phyloP scores from a whole-genome alignment of 352 stramenopile species.

The Phytophthora syringae region DNA sequence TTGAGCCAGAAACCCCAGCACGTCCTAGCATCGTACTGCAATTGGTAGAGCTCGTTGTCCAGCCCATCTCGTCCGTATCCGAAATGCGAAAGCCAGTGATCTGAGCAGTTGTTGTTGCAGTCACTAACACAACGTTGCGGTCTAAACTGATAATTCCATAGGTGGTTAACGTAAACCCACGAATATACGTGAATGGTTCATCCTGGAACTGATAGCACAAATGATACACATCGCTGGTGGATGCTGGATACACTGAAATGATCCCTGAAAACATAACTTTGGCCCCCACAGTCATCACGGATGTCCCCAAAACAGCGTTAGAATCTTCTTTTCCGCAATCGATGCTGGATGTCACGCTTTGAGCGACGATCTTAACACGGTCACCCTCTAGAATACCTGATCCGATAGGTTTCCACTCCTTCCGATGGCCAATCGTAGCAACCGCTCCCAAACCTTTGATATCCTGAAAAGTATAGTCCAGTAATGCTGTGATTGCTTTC shows the following conservation, averaged over 20 bases:
- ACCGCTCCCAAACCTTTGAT: slow-evolving; percentile 37
- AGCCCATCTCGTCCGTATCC: slow-evolving; percentile 56
- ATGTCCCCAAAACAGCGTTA: slow-evolving; percentile 48
- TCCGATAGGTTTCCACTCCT: slow-evolving; percentile 54
- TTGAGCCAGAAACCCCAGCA: slow-evolving; percentile 38
- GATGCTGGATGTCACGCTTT: slow-evolving; percentile 47
- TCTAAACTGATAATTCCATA: slow-evolving; percentile 59
- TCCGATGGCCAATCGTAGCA: slow-evolving; percentile 54
- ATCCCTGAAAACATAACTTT: slow-evolving; percentile 45
- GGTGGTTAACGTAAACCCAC: slow-evolving; percentile 45
- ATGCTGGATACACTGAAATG: slow-evolving; percentile 46
- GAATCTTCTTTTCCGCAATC: slow-evolving; percentile 51
- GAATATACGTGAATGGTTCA: slow-evolving; percentile 62
- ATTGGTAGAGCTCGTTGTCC: slow-evolving; percentile 46
- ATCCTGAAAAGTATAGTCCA: slow-evolving; percentile 45
- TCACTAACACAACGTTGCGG: slow-evolving; percentile 47
- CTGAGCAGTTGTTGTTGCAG: slow-evolving; percentile 51
- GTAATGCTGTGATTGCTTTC: slow-evolving; percentile 56
- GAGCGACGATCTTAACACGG: slow-evolving; percentile 57
- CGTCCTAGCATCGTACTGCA: slow-evolving; percentile 45
- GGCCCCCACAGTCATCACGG: slow-evolving; percentile 42
- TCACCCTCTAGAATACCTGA: slow-evolving; percentile 57
- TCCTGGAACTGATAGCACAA: slow-evolving; percentile 81
- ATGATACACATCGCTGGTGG: slow-evolving; percentile 55
- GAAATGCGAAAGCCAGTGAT: slow-evolving; percentile 58